Conservation (phyloP, 352 stramenopile genomes). For the Globisporangium carolinianum region DNA sequence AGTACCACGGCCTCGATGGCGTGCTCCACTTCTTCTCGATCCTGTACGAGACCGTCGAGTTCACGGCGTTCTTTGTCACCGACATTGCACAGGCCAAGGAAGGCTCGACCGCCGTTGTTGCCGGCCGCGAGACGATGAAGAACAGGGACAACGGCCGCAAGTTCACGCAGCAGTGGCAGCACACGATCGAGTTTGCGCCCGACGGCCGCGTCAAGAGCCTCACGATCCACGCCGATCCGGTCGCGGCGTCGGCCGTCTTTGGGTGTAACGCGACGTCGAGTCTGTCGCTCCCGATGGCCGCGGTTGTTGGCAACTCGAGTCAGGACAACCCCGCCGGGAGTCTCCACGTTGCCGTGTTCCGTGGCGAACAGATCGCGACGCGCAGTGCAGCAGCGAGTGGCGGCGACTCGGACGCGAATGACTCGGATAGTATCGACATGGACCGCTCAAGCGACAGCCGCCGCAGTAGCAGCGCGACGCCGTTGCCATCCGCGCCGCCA, state of each 20-base stretch:
- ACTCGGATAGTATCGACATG: constrained; percentile 4
- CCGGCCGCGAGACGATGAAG: constrained; percentile 84
- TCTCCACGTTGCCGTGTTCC: constrained; percentile 72
- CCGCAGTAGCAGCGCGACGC: constrained; percentile 21
- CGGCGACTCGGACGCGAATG: constrained; percentile 34
- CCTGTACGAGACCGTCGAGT: constrained; percentile 84
- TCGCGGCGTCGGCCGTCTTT: constrained; percentile 82
- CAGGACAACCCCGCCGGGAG: constrained; percentile 74
- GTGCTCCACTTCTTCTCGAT: constrained; percentile 89
- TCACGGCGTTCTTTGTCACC: constrained; percentile 85
- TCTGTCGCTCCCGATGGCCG: constrained; percentile 76
- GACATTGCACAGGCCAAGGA: constrained; percentile 84
- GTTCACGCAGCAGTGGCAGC: constrained; percentile 87
- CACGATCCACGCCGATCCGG: constrained; percentile 77
- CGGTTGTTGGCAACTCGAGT: constrained; percentile 67
- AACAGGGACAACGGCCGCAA: constrained; percentile 84
- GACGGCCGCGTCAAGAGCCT: constrained; percentile 84
- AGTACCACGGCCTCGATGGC: constrained; percentile 83
- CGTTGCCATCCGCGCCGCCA: constrained; percentile 14
- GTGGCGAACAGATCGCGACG: constrained; percentile 78
- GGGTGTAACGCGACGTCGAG: constrained; percentile 83
- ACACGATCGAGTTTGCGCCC: constrained; percentile 85
- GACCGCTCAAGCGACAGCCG: neutral
- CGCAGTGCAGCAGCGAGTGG: constrained; percentile 19
- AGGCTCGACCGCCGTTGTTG: constrained; percentile 75